Evolutionary conservation across 2,329 filamentous ascomycete species (phyloP), one percentile per base, ranked within the genome.

Genomic region (Akanthomyces muscarius): DNA sequence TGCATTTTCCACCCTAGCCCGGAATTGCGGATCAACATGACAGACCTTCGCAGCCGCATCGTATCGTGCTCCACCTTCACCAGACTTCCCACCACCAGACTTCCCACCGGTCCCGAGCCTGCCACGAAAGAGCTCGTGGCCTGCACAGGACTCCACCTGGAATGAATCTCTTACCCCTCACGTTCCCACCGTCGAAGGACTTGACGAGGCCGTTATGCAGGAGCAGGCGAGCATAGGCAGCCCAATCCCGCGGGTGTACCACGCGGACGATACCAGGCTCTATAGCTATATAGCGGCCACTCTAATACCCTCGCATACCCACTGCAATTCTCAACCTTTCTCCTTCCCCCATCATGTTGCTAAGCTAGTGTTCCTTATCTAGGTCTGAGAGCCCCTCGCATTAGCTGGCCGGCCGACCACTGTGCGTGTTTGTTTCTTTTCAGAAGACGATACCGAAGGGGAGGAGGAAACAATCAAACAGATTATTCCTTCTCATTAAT

Each of bases 1-100:
- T 86, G 89, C 71, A 90, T 98, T 70, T 99, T 99, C 76, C 89
- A 94, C 72, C 86, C 87, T 75, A 88, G 95, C 76, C 93, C 95
- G 63, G 83, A 87, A 70, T 86, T 91, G 74, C 85, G 95, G 75
- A 93, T 96, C 72, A 89, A 88, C 63, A 84, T 99, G 66, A 78
- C 86, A 62, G 90, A 97, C 77, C 84, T 99, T 62, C 87, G 89
- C 71, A 82, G 86, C 68, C 81, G 89, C 73, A 95, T 98, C 73
- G 74, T 89, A 70, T 83, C 86, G 66, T 97, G 93, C 80, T 81
- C 88, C 41, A 81, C 82, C 67, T 92, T 97, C 75, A 96, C 89
- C 64, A 79, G 56, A 69, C 67, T 70, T n/a, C 74, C 77, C n/a
- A 76, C 78, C 11, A 79, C n/a, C n/a, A n/a, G n/a, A n/a, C n/a